A percentile compares a stretch with the other conserved stretches of the same genome.
Conservation (phyloP, 352 stramenopile genomes). For the Globisporangium heterothallicum region DNA sequence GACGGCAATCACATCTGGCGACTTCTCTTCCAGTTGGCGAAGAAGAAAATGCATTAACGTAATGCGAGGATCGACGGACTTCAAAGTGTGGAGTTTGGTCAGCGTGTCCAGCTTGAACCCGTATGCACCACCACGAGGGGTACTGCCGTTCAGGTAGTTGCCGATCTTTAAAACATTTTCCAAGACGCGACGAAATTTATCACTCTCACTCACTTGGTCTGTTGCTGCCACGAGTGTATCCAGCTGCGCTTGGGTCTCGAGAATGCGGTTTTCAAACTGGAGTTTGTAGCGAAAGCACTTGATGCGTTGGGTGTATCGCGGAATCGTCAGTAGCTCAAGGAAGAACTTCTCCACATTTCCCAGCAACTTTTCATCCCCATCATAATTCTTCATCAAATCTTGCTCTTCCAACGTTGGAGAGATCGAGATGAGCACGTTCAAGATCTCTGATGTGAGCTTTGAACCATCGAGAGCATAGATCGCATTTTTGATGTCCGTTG, state of each 20-base stretch:
- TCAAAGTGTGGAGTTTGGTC: constrained; percentile 84
- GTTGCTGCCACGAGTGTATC: constrained; percentile 79
- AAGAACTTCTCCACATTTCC: constrained; percentile 89
- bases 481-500: constrained; percentile 77
- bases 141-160: constrained; percentile 92
- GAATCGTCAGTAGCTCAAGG: constrained; percentile 79
- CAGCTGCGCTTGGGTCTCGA: constrained; percentile 78
- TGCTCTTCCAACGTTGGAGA: constrained; percentile 87
- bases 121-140: constrained; percentile 81
- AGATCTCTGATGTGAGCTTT: constrained; percentile 70
- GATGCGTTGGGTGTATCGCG: constrained; percentile 83
- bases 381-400: constrained; percentile 89
- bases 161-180: constrained; percentile 87
- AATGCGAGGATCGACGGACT: constrained; percentile 71
- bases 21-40: constrained; percentile 71
- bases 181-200: constrained; percentile 73
- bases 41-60: constrained; percentile 82
- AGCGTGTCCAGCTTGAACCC: constrained; percentile 91
- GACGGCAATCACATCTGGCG: constrained; percentile 72
- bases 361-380: constrained; percentile 80
- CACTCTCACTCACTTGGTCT: constrained; percentile 74
- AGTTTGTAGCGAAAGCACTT: constrained; percentile 86
- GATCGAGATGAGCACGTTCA: constrained; percentile 87
- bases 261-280: constrained; percentile 80
- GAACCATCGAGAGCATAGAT: constrained; percentile 78